Evolutionary conservation across 306 rosid genomes (phyloP).

Genomic region (Lotus japonicus): DNA sequence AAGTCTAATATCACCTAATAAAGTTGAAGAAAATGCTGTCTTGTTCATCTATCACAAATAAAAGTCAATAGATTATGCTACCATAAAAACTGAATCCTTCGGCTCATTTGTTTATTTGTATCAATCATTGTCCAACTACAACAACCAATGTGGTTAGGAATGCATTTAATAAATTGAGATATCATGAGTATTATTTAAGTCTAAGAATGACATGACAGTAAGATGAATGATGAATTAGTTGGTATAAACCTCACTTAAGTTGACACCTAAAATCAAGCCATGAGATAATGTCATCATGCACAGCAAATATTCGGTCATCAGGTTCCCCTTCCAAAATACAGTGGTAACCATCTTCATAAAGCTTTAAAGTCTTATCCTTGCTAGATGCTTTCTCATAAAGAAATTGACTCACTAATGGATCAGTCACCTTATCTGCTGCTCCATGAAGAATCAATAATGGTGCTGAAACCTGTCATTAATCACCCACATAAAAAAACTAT

Average conservation of each 20-base stretch:
- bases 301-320: constrained; percentile 55
- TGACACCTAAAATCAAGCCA: constrained; percentile 63
- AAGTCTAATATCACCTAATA: too few relatives aligned
- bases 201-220: background rate
- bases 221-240: background rate
- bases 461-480: constrained; percentile 51
- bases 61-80: too few relatives aligned
- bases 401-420: constrained; percentile 70
- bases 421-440: constrained; percentile 75
- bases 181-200: background rate
- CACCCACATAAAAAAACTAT: background rate
- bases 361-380: constrained; percentile 62
- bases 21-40: too few relatives aligned
- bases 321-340: constrained; percentile 86
- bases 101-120: too few relatives aligned
- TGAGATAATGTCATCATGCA: constrained; percentile 55
- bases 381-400: constrained; percentile 70
- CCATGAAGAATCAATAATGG: constrained; percentile 84
- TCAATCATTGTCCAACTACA: too few relatives aligned
- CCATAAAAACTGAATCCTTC: too few relatives aligned
- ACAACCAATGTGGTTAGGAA: background rate
- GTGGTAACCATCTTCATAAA: constrained; percentile 61
- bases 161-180: background rate
- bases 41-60: too few relatives aligned
- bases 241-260: background rate